Conservation (phyloP, 345 rosid species). For the Dipteronia sinensis region DNA sequence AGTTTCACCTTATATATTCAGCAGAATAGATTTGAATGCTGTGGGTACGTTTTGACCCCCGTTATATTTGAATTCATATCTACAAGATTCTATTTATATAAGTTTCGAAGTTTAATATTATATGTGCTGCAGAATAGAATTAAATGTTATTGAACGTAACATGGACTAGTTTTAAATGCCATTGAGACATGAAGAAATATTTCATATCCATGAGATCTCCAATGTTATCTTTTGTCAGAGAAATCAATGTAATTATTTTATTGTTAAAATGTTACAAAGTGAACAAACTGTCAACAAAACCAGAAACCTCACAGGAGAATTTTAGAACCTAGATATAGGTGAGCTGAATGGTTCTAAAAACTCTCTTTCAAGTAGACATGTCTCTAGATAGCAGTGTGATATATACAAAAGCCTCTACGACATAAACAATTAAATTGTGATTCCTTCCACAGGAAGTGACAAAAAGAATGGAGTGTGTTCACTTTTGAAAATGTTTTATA, state of each 20-base stretch:
- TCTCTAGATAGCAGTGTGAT: not conserved
- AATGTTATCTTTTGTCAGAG: not conserved
- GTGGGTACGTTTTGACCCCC: not conserved
- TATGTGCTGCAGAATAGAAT: not conserved
- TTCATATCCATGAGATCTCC: slow-evolving; percentile 1
- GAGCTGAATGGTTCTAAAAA: not conserved
- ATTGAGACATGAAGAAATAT: not conserved
- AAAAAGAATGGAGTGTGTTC: not conserved
- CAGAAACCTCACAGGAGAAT: not conserved
- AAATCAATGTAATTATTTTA: too few relatives aligned
- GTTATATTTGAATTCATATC: not conserved
- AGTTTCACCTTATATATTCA: too few relatives aligned
- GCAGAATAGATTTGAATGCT: too few relatives aligned
- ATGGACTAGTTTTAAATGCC: not conserved
- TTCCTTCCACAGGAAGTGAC: not conserved
- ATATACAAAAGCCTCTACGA: not conserved
- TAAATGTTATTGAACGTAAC: not conserved
- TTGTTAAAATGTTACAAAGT: too few relatives aligned
- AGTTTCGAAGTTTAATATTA: not conserved
- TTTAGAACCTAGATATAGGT: not conserved
- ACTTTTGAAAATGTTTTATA: not conserved
- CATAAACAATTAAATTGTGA: too few relatives aligned
- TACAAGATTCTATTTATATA: not conserved
- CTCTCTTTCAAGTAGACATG: not conserved
- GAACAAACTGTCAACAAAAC: too few relatives aligned